Conservation (phyloP, 768 basidiomycete genomes). For the Clitopilus passeckerianus region DNA sequence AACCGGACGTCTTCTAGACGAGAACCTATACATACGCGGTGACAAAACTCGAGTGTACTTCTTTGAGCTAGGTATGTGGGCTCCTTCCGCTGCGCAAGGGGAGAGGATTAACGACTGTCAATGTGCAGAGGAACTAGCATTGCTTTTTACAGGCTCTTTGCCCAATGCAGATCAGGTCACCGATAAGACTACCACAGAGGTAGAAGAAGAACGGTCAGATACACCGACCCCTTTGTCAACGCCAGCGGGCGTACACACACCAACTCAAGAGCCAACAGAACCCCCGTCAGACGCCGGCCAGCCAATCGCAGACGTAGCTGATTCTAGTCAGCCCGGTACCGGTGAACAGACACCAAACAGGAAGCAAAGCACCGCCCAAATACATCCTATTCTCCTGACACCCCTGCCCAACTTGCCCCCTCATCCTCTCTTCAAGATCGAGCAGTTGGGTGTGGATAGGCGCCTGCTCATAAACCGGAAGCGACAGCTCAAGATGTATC, state of each 20-base stretch:
- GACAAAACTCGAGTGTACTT: slow-evolving; percentile 98
- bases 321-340: too few species aligned
- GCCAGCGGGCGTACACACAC: neutral
- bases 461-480: slow-evolving; percentile 91
- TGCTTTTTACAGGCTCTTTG: slow-evolving; percentile 68
- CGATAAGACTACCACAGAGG: slow-evolving; percentile 25
- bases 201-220: slow-evolving; percentile 27
- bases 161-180: slow-evolving; percentile 26
- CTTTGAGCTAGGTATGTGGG: slow-evolving; percentile 77
- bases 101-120: too few species aligned
- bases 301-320: neutral
- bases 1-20: slow-evolving; percentile 77
- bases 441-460: slow-evolving; percentile 86
- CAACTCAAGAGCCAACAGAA: neutral
- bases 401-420: slow-evolving; percentile 26
- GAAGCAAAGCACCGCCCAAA: slow-evolving; percentile 3
- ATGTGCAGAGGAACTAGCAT: slow-evolving; percentile 64
- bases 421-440: slow-evolving; percentile 70
- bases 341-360: neutral
- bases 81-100: too few species aligned
- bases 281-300: neutral
- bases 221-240: slow-evolving; percentile 4
- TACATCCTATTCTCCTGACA: slow-evolving; percentile 36
- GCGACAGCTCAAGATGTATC: slow-evolving; percentile 93
- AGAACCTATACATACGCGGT: slow-evolving; percentile 94